Percentiles rank a stretch among this genome's conserved stretches.
These are phyloP conservation scores for Aspergillus oerlinghausenensis DNA, from an alignment of 2,329 filamentous ascomycete genomes.

Conservation along the genomic window DNA sequence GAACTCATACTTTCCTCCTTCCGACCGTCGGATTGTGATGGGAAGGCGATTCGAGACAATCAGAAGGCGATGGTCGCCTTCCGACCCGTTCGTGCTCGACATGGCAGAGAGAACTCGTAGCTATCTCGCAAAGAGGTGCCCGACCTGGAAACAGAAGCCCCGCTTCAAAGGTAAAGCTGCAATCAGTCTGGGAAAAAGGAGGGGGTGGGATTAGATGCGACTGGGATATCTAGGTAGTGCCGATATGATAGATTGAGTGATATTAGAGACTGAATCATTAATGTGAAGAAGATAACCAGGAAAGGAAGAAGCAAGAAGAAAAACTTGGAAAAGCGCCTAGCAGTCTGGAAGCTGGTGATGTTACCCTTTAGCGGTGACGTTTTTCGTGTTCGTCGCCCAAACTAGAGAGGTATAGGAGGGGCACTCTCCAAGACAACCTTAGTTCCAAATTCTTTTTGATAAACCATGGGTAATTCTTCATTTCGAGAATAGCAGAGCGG, in stretches of 20 bases:
- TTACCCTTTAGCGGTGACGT: not conserved
- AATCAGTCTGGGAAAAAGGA: not conserved
- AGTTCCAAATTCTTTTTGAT: not conserved
- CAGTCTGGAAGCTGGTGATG: not conserved
- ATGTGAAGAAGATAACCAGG: conserved; percentile 1
- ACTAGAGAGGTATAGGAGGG: not conserved
- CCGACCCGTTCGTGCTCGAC: conserved; percentile 5
- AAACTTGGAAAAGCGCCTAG: not conserved
- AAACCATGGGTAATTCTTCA: not conserved
- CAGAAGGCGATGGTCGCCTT: conserved; percentile 51
- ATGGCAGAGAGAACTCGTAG: conserved; percentile 3
- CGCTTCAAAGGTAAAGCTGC: not conserved
- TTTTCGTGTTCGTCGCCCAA: not conserved
- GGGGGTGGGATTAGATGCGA: not conserved
- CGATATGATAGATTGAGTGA: not conserved
- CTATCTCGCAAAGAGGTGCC: not conserved
- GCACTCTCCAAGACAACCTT: no score
- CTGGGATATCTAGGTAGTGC: not conserved
- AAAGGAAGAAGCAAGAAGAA: not conserved
- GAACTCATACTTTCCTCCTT: conserved; percentile 82
- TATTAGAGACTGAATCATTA: not conserved
- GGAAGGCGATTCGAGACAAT: conserved; percentile 88
- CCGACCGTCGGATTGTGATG: conserved; percentile 86
- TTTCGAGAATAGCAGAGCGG: not conserved
- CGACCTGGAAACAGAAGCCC: not conserved